phyloP scores from a whole-genome alignment of 306 rosid genomes.

The Chamaecrista fasciculata region DNA sequence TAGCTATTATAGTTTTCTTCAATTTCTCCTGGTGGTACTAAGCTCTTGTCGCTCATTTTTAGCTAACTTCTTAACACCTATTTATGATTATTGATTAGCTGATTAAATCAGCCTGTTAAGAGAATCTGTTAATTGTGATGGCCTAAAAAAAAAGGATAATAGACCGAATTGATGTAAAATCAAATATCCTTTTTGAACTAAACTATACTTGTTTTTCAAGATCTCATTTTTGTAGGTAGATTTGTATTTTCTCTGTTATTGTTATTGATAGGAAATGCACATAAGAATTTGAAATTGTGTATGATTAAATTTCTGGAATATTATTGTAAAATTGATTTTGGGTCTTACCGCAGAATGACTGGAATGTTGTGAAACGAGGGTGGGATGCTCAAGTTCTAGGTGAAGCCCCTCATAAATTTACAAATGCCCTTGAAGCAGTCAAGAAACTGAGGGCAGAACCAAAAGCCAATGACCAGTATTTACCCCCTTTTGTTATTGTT shows the following conservation, averaged over 20 bases:
- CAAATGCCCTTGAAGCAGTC: slow-evolving; percentile 74
- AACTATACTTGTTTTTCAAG: not conserved
- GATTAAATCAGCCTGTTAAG: not conserved
- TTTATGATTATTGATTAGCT: not conserved
- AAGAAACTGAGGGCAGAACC: slow-evolving; percentile 72
- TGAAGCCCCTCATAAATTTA: slow-evolving; percentile 86
- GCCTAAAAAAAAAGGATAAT: too few species aligned
- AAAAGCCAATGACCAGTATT: slow-evolving; percentile 82
- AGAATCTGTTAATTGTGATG: not conserved
- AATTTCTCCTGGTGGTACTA: not conserved
- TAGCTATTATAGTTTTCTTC: not conserved
- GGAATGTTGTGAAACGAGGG: slow-evolving; percentile 96
- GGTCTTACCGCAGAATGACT: slow-evolving; percentile 72
- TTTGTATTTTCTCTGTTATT: not conserved
- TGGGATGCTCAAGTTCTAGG: slow-evolving; percentile 99
- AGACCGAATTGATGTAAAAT: too few species aligned
- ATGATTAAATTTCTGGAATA: not conserved
- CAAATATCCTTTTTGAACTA: not conserved
- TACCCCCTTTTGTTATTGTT: slow-evolving; percentile 91
- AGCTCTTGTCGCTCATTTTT: not conserved
- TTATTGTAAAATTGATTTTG: not conserved
- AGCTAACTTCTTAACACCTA: not conserved
- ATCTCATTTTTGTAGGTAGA: not conserved
- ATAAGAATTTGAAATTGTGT: not conserved
- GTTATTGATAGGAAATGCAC: not conserved